Evolutionary conservation across 2,329 filamentous ascomycete genomes (phyloP).

Genomic region (Helotiales sp.): DNA sequence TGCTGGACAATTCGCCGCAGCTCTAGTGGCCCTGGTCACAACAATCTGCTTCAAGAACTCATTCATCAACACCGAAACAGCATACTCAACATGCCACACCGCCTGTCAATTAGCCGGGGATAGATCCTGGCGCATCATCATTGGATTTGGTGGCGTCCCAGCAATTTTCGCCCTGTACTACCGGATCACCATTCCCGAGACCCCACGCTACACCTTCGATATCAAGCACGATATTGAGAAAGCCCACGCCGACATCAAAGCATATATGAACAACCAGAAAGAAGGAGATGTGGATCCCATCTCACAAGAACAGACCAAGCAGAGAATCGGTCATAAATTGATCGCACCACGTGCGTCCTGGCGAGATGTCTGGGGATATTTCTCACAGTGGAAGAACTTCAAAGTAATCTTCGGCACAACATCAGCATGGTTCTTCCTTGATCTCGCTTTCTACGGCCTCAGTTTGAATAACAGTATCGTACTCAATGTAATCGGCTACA

Average conservation of each 20-base stretch:
- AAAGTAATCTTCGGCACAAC: conserved; percentile 78
- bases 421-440: conserved; percentile 77
- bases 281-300: conserved; percentile 69
- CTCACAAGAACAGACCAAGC: conserved; percentile 60
- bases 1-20: conserved; percentile 77
- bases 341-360: conserved; percentile 72
- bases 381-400: conserved; percentile 71
- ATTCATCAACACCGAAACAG: conserved; percentile 54
- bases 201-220: conserved; percentile 86
- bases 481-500: conserved; percentile 74
- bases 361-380: conserved; percentile 73
- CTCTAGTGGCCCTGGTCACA: conserved; percentile 76
- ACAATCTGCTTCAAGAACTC: conserved; percentile 74
- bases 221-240: conserved; percentile 76
- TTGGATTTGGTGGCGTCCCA: conserved; percentile 44
- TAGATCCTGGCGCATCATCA: conserved; percentile 85
- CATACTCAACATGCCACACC: conserved; percentile 61
- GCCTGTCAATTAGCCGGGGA: conserved; percentile 72
- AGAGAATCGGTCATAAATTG: conserved; percentile 53
- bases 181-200: conserved; percentile 84
- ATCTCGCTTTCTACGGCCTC: conserved; percentile 63
- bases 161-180: conserved; percentile 86
- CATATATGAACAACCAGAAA: conserved; percentile 69
- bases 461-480: conserved; percentile 77
- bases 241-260: conserved; percentile 72